Evolutionary conservation across 1,139 yeast species (phyloP).

Genomic region (Taiozyma onychis): DNA sequence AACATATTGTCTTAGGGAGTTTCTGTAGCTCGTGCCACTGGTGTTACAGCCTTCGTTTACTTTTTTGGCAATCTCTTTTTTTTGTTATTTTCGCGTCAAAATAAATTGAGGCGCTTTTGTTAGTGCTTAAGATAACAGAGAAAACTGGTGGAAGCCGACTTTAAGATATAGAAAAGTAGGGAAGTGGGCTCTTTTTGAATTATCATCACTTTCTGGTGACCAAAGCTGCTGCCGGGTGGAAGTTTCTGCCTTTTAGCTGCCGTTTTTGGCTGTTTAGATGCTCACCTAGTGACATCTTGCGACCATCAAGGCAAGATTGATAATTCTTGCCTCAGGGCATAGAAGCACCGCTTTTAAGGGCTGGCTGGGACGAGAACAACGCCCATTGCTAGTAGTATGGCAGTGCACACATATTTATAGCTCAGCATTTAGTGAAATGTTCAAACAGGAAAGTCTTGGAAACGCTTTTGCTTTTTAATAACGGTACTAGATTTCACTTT

Average conservation of each 20-base stretch:
- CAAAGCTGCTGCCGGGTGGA: neutral
- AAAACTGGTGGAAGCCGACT: neutral
- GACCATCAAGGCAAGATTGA: neutral
- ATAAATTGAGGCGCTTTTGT: neutral
- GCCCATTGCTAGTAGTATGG: neutral
- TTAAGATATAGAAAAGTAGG: no score
- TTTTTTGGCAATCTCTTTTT: neutral
- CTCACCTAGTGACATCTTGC: neutral
- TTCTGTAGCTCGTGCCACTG: neutral
- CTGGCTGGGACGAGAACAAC: constrained; percentile 1
- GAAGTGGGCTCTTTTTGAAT: neutral
- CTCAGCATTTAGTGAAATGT: neutral
- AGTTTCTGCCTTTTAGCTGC: neutral
- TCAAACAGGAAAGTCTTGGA: neutral
- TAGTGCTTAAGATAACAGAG: neutral
- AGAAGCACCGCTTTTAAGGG: neutral
- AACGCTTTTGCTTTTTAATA: neutral
- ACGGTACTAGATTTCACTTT: neutral
- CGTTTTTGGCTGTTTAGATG: neutral
- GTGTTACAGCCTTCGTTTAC: constrained; percentile 2
- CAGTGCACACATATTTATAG: neutral
- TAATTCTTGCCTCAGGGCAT: neutral
- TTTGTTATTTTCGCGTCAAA: neutral
- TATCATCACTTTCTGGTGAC: neutral
- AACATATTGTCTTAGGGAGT: constrained; percentile 6